Percentiles rank a stretch among this genome's conserved stretches.
Conservation (phyloP, 192 early-diverging fungal species). For the Pilobolus umbonatus region DNA sequence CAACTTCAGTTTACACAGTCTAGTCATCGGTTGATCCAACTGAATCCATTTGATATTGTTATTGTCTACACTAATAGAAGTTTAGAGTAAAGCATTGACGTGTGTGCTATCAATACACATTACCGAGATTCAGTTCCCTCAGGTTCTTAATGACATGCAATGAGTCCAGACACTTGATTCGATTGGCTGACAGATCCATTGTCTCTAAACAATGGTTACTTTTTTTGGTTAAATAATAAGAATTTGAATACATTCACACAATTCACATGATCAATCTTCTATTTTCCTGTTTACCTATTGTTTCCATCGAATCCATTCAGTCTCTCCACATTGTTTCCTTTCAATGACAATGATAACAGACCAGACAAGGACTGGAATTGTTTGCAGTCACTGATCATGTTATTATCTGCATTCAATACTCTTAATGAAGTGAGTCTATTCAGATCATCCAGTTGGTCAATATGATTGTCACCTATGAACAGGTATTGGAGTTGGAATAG, state of each 20-base stretch:
- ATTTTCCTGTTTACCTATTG: no score
- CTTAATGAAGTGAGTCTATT: constrained; percentile 11
- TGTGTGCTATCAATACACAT: background rate
- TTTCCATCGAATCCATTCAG: background rate
- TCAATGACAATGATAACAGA: constrained; percentile 34
- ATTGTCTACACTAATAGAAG: no score
- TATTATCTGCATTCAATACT: constrained; percentile 37
- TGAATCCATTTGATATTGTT: constrained; percentile 43
- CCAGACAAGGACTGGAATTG: constrained; percentile 36
- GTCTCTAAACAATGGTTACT: constrained; percentile 29
- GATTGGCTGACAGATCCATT: constrained; percentile 41
- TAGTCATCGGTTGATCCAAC: constrained; percentile 29
- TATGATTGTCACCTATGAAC: constrained; percentile 38
- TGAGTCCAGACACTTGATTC: constrained; percentile 36
- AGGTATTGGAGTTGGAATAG: constrained; percentile 36
- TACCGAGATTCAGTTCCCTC: constrained; percentile 39
- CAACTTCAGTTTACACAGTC: constrained; percentile 32
- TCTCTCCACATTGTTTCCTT: constrained; percentile 30
- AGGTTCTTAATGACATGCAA: constrained; percentile 33
- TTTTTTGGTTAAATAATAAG: background rate
- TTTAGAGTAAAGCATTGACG: no score
- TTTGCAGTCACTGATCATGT: constrained; percentile 33
- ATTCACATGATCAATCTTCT: no score
- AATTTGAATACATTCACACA: no score
- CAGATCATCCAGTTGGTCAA: constrained; percentile 34